Base-by-base conservation (phyloP, 129 eudicot genomes). In the Erigeron canadensis region DNA sequence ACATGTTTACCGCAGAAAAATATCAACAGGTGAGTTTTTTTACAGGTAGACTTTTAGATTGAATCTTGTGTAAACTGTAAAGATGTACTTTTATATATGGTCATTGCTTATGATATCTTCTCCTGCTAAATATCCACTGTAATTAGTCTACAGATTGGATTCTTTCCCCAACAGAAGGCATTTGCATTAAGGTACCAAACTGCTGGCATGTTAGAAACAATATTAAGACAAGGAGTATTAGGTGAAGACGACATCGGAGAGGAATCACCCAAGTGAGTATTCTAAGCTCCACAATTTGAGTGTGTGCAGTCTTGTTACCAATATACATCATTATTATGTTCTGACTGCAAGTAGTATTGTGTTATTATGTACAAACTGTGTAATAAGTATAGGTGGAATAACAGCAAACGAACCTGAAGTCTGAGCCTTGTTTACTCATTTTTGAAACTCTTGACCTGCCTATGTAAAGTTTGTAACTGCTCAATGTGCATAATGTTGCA, bases 181-280 rank as follows among this genome's bases (percentile, higher is more conserved):
- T 93, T 83, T 82, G 88, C 90, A 39, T 70, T 93, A 71, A 87
- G 98, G 81, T 93, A 93, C 70, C 98, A 93, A 80, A 93, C 96
- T 50, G 98, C 98, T 74, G 98, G 96, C 72, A 93, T 93, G 98
- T 65, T 93, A 67, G 98, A 93, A 70, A 93, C 83, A 50, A 90
- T 93, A 60, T 81, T 93, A 69, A 84, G 98, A 72, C 87, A 89
- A 81, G 98, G 96, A 59, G 96, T 93, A 46, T 81, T 93, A 60
- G 98, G 98, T 79, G 98, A 93, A 82, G 98, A 93, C 67, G 98
- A 93, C 67, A 87, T 77, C 18, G 98, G 96, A 48, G 98, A 93
- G 82, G 95, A 89, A 82, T 82, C 86, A 44, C 98, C 98, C 44
- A 89, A 88, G 98, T 93, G 69, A 74, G 86, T 80, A 59, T 67